phyloP scores from a whole-genome alignment of 2,329 filamentous ascomycete species.

The Talaromyces piceae region DNA sequence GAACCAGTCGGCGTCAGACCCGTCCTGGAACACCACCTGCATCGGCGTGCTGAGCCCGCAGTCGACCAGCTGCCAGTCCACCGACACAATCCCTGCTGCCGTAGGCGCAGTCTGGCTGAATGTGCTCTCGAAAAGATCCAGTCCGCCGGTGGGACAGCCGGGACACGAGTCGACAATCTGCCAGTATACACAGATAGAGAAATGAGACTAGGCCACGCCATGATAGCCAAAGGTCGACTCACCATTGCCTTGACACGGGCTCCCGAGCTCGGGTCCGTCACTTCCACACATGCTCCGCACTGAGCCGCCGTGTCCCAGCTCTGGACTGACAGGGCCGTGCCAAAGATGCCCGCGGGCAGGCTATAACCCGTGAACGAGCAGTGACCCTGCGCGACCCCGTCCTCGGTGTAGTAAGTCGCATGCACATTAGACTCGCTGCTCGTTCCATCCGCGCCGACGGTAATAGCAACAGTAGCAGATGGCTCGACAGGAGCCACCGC shows the following conservation, averaged over 20 bases:
- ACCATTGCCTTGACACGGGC: slow-evolving; percentile 59
- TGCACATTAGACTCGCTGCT: neutral
- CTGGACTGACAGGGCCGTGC: slow-evolving; percentile 52
- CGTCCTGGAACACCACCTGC: slow-evolving; percentile 46
- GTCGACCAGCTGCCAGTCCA: slow-evolving; percentile 44
- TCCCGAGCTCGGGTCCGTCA: slow-evolving; percentile 41
- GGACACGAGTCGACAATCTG: slow-evolving; percentile 53
- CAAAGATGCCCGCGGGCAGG: slow-evolving; percentile 49
- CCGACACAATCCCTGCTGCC: slow-evolving; percentile 42
- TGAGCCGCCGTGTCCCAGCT: slow-evolving; percentile 49
- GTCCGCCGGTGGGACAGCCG: slow-evolving; percentile 46
- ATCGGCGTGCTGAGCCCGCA: slow-evolving; percentile 47
- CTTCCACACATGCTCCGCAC: slow-evolving; percentile 56
- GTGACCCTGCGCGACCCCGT: neutral
- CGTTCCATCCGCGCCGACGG: neutral
- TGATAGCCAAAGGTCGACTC: slow-evolving; percentile 16
- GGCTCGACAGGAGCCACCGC: neutral
- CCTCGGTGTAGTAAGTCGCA: neutral
- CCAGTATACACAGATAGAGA: neutral
- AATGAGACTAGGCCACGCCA: neutral
- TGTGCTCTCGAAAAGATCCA: slow-evolving; percentile 49
- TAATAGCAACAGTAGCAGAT: neutral
- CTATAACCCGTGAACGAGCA: slow-evolving; percentile 38
- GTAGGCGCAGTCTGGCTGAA: slow-evolving; percentile 42
- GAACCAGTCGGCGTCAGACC: slow-evolving; percentile 47